Base-by-base conservation (phyloP, 768 basidiomycete species). In the Auricularia sp. region DNA sequence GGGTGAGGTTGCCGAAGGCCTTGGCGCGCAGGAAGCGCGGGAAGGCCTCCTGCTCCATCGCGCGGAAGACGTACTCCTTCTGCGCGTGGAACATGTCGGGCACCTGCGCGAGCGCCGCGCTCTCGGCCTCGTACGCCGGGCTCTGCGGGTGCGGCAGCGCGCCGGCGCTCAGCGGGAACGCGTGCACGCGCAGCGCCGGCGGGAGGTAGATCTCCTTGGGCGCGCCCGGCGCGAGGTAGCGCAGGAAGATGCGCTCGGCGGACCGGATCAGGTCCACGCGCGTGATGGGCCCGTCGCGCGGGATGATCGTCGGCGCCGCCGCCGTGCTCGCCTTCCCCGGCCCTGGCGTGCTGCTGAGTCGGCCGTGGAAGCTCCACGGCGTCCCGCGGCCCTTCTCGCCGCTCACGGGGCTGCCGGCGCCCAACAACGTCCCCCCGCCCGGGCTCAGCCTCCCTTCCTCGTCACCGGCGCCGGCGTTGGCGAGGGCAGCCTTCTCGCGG, bases 161-260 rank as follows among this genome's bases (percentile, higher is more conserved):
- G 1, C 81, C 76, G 70, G 86, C 86, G 70, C 81, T 90, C 63
- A 93, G 80, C 2, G 94, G 93, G 80, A 99, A 98, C 33, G 83
- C 81, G 74, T 95, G 87, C 71, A 98, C 87, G 61, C 97, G 91
- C 54, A 99, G 83, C 29, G 91, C 83, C 1, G 94, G 91, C 0
- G 97, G 97, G 21, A 99, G 87, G 74, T 98, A 98, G 61, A 99
- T 95, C 79, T 98, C 96, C 74, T 98, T 96, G 75, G 93, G 95
- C 72, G 94, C 91, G 12, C 86, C 84, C 16, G 88, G 85, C 67
- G 90, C 86, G 6, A 88, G 56, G 56, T 59, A 59, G 23, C 56
- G 88, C 72, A 88, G 88, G 79, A 87, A 98, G 69, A 99, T 98
- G 71, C 94, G 91, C 72, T 98, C 97, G 10, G 96, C 97, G 36